These are phyloP conservation scores for Saccharata proteae DNA, from an alignment of 2,329 filamentous ascomycete genomes.

Conservation along the genomic window DNA sequence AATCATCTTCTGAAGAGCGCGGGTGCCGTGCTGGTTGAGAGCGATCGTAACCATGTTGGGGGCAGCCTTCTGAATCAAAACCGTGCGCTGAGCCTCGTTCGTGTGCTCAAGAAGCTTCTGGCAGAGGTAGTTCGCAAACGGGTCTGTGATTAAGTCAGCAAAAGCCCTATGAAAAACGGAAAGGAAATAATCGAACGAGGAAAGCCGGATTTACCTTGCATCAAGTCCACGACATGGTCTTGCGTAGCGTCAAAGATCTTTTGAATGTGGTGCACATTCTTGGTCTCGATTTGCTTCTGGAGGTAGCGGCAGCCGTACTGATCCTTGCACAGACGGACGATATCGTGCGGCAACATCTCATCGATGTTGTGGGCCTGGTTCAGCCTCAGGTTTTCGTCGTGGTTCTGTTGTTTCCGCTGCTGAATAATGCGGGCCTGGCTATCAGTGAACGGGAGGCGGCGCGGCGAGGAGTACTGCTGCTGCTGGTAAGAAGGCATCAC, in stretches of 20 bases:
- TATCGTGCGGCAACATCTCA: conserved; percentile 65
- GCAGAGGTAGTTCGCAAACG: conserved; percentile 98
- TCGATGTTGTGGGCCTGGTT: conserved; percentile 51
- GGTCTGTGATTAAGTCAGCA: too few relatives aligned
- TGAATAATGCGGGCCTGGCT: conserved; percentile 66
- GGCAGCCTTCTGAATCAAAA: conserved; percentile 80
- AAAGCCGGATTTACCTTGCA: too few relatives aligned
- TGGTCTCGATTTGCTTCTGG: conserved; percentile 93
- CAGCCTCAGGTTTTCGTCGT: conserved; percentile 62
- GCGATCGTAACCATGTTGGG: conserved; percentile 85
- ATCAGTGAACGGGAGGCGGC: conserved; percentile 59
- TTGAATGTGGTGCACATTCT: conserved; percentile 68
- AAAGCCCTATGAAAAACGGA: too few relatives aligned
- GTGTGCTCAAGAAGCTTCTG: conserved; percentile 95
- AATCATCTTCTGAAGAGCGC: conserved; percentile 98
- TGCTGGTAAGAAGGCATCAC: conserved; percentile 7
- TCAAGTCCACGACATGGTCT: conserved; percentile 87
- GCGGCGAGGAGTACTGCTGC: conserved; percentile 28
- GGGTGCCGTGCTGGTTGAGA: conserved; percentile 91
- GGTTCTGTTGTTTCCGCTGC: conserved; percentile 61
- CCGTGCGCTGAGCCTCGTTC: conserved; percentile 88
- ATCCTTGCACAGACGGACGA: conserved; percentile 89
- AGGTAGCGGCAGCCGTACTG: conserved; percentile 95
- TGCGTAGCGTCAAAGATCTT: conserved; percentile 93
- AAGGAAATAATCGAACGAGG: too few relatives aligned